Base-by-base conservation (phyloP, 495 filamentous ascomycete species). In the Penicillium turbatum region DNA sequence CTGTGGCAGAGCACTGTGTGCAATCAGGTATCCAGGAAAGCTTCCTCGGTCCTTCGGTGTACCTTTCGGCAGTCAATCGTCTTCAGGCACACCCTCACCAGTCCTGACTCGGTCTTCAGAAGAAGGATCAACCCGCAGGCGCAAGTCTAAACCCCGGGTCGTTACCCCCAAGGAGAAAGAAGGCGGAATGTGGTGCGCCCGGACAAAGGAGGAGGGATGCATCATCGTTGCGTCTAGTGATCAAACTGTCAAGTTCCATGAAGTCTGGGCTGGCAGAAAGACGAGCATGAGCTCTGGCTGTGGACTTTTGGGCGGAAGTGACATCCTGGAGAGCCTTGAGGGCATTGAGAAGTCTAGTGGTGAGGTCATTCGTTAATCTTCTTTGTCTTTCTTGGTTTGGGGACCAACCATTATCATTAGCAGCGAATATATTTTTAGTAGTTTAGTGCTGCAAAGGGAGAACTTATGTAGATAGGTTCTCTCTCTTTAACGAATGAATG, bases 191-290 rank as follows among this genome's bases (percentile, higher is more conserved):
- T 83, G 79, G 78, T 77, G 76, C 39, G 63, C 64, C 7, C 78
- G 87, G 30, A 86, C 83, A 1, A 72, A 76, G n/a, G 79, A 87
- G 57, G 92, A 96, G 64, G 92, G 92, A 8, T 97, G 92, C 65
- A 88, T 98, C 55, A 88, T 96, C 32, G 87, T 98, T 46, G 95
- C 92, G 27, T 89, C 89, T 24, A 96, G 91, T 61, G 93, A 97
- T 70, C 86, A 89, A 65, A 95, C 85, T 61, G 88, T 98, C 66
- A 92, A 93, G 68, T 98, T 97, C 58, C 92, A 98, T 67, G 92
- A 97, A 69, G 83, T 98, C 10, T 97, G 91, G 95, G 77, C 77
- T 12, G 82, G 85, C 12, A 74, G 79, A 10, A 79, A 74, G 56
- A 86, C 81, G 67, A 73, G 72, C 5, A 78, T 77, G 3, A 68